Evolutionary conservation across 1,284 basidiomycete species (phyloP).

Genomic region (Fomitopsis pinicola): DNA sequence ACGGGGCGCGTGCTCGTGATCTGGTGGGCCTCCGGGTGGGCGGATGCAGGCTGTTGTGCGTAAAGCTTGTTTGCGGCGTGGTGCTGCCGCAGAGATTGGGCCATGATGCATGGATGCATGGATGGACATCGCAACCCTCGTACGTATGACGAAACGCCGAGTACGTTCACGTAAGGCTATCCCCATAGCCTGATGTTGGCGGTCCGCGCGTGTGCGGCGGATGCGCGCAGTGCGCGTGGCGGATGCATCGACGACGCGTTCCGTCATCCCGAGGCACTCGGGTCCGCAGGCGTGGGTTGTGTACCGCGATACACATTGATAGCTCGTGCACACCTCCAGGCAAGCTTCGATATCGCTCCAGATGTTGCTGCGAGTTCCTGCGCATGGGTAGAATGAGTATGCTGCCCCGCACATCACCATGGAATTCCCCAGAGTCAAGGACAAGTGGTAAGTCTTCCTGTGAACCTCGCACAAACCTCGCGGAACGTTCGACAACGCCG

Average conservation of each 20-base stretch:
- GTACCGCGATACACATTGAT: neutral
- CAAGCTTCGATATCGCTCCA: no score
- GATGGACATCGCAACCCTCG: no score
- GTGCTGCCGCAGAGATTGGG: neutral
- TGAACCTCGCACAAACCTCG: neutral
- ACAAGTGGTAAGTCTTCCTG: neutral
- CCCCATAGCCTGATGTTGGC: neutral
- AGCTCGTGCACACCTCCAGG: no score
- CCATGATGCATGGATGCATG: no score
- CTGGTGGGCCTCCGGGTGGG: neutral
- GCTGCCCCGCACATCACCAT: no score
- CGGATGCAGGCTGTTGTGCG: neutral
- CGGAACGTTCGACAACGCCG: neutral
- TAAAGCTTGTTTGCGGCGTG: neutral
- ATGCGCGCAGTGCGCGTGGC: neutral
- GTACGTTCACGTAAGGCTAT: no score
- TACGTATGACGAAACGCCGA: no score
- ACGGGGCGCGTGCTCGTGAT: neutral
- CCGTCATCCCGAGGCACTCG: neutral
- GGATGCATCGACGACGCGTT: neutral
- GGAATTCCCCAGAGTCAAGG: neutral
- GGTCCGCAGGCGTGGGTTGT: neutral
- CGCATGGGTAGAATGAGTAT: no score
- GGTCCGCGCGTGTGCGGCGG: neutral
- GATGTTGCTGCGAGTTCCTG: no score